Base-by-base conservation (phyloP, 306 rosid genomes). In the Quercus ilex region DNA sequence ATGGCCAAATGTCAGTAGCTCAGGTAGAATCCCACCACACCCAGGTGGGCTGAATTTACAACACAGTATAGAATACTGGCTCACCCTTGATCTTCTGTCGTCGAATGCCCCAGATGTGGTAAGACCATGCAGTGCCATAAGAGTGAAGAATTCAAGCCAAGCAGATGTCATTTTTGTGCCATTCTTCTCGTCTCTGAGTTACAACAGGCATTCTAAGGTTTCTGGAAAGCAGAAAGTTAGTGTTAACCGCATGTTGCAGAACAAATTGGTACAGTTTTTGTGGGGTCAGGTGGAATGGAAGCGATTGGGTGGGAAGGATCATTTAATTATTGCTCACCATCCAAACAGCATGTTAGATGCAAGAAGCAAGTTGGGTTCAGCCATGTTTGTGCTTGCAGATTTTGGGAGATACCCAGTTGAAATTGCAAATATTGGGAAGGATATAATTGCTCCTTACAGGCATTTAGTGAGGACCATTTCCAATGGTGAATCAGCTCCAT, bases 21-120 rank as follows among this genome's bases (percentile, higher is more conserved):
- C 78, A 1, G 80, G 76, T 77, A 80, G 0, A 49, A 80, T 95
- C 64, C 98, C 98, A 8, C 68, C 70, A 28, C 91, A 95, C 77
- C 98, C 99, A 0, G 99, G 99, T 74, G 99, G 99, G 71, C 72
- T 96, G 78, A 96, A 96, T 85, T 88, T 91, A 58, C 99, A 96
- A 83, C 99, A 96, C 76, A 93, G 97, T 68, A 69, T 90, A 10
- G 99, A 90, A 35, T 93, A 96, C 65, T 95, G 99, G 99, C 94
- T 93, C 80, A 93, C 96, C 41, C 99, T 96, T 80, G 98, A 91
- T 91, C 96, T 96, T 87, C 76, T 96, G 12, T 85, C 89, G 0
- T 91, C 96, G 4, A 75, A 89, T 35, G 53, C 58, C 13, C 80
- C 79, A 3, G 77, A 83, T 71, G 69, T 81, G 28, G 74, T 70